Conservation (phyloP, 2,329 filamentous ascomycete genomes). For the Alternaria longipes region DNA sequence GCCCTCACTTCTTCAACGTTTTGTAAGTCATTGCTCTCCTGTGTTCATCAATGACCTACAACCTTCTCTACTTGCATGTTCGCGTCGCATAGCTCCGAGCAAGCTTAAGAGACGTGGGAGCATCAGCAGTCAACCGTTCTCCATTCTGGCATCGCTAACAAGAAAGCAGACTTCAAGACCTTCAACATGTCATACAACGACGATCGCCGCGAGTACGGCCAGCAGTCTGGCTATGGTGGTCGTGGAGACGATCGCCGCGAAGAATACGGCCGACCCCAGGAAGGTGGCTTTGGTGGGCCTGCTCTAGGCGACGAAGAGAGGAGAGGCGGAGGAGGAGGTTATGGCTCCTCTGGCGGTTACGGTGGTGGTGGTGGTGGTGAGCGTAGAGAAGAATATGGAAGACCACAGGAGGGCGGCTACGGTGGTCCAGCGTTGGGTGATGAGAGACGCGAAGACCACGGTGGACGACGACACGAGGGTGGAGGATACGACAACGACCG, state of each 20-base stretch:
- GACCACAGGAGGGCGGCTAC: constrained; percentile 15
- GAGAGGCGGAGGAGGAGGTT: constrained; percentile 13
- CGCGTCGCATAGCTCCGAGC: background rate
- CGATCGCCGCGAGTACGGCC: constrained; percentile 26
- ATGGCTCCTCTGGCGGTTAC: constrained; percentile 16
- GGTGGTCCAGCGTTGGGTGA: constrained; percentile 9
- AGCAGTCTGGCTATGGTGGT: constrained; percentile 22
- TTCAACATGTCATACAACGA: constrained; percentile 40
- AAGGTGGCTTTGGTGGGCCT: constrained; percentile 23
- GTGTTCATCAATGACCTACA: background rate
- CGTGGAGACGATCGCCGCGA: constrained; percentile 28
- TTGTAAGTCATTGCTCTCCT: background rate
- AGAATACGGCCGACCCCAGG: constrained; percentile 28
- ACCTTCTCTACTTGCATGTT: background rate
- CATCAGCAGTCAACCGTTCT: background rate
- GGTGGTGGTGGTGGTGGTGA: constrained; percentile 16
- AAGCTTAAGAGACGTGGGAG: background rate
- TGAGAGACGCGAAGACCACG: constrained; percentile 18
- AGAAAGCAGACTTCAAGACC: background rate
- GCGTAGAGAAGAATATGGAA: constrained; percentile 21
- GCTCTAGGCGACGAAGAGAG: constrained; percentile 19
- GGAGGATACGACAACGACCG: constrained; percentile 7
- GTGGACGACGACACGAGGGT: constrained; percentile 20
- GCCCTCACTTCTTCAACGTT: background rate
- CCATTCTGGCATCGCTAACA: background rate